Base-by-base conservation (phyloP, 352 stramenopile genomes). In the Achlya hypogyna region DNA sequence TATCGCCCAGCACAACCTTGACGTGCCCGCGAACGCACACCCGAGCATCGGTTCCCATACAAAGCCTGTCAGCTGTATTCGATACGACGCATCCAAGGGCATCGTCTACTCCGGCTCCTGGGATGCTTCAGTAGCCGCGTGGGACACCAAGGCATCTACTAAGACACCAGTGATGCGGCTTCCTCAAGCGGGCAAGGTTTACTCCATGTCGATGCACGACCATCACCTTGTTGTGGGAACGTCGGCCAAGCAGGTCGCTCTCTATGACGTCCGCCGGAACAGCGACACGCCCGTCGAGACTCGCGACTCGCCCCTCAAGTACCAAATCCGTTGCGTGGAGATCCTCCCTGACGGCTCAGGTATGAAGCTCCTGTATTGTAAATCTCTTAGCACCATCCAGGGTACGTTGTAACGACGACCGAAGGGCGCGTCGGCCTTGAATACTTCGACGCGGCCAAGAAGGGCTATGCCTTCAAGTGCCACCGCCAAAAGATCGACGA, bases 371-470 rank as follows among this genome's bases (percentile, higher is more conserved):
- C 6, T 14, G 14, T 54, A 34, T 58, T 0, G 23, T 54, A 42
- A 14, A 42, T 42, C 34, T n/a, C 34, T 42, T 42, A 42, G 6
- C 14, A 16, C 34, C 14, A 14, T 18, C 73, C 69, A 2, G 86
- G 96, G 1, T 97, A 96, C 69, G 96, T 93, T 1, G 72, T 98
- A 23, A 91, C 88, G 16, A 98, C 91, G 52, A 97, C 98, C 66
- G 97, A 99, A 75, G 97, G 97, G 9, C 82, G 96, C 31, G 96
- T 99, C 16, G 95, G 91, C 16, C 92, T 99, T 53, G 95, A 99
- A 75, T 98, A 98, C 76, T 81, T 98, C 62, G 75, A 87, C 38
- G 72, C 73, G 28, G 66, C 52, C 8, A 59, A 70, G 40, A 71
- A 34, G 34, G 52, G 59, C 69, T 99, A 98, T 75, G 93, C 96